Conservation (phyloP, 495 filamentous ascomycete genomes). For the Penicillium ochrochloron region DNA sequence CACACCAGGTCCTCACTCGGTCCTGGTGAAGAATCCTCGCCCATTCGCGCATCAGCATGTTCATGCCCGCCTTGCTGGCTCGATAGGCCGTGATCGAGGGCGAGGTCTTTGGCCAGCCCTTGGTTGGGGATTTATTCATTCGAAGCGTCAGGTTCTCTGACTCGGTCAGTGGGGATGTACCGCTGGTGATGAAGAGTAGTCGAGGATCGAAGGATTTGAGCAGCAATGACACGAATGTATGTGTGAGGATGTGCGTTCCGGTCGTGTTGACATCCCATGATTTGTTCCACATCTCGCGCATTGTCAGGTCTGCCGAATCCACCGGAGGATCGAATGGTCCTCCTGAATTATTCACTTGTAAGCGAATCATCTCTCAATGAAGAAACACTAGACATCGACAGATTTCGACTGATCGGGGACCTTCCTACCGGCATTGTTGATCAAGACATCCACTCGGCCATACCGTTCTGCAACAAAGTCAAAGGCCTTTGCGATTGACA, state of each 20-base stretch:
- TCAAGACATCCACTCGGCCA: constrained; percentile 1
- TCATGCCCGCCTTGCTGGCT: constrained; percentile 61
- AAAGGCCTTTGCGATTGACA: background rate
- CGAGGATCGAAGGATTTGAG: background rate
- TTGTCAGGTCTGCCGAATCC: constrained; percentile 34
- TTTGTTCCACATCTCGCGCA: constrained; percentile 52
- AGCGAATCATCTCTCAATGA: background rate
- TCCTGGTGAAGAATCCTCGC: constrained; percentile 37
- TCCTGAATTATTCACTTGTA: background rate
- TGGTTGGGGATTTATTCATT: background rate
- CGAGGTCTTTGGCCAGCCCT: background rate
- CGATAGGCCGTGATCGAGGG: constrained; percentile 48
- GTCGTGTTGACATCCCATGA: constrained; percentile 62
- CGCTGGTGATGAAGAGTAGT: background rate
- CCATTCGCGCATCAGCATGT: constrained; percentile 71
- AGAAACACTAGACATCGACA: too few species aligned
- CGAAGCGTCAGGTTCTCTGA: background rate
- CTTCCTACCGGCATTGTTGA: background rate
- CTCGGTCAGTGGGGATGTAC: background rate
- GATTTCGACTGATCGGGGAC: too few species aligned
- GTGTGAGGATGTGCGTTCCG: constrained; percentile 54
- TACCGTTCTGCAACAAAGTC: background rate
- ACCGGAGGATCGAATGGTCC: constrained; percentile 18
- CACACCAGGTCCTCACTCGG: constrained; percentile 62
- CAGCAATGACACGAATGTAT: constrained; percentile 30